Base-by-base conservation (phyloP, 2,329 filamentous ascomycete genomes). In the Sporothrix schenckii region DNA sequence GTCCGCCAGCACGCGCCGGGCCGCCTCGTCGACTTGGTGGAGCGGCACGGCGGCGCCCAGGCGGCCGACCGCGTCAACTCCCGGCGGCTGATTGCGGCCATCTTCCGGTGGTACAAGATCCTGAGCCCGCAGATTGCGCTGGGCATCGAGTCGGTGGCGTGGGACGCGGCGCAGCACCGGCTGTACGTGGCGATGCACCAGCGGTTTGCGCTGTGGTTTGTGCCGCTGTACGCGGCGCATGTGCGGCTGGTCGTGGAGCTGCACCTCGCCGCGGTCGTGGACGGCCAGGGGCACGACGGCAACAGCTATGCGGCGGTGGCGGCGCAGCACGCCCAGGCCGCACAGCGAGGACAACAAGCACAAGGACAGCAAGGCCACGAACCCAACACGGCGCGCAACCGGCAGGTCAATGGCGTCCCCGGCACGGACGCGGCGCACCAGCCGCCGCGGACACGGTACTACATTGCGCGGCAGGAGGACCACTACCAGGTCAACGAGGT, bases 41-140 rank as follows among this genome's bases (percentile, higher is more conserved):
- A 47, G 34, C 39, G 41, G 39, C 58, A 47, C 39, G 39, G 47
- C 58, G 41, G 21, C 39, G 58, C 24, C 11, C 21, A 27, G n/a
- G 47, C 54, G 4, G 19, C 53, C 39, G 58, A 49, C 3, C 2
- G 4, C 0, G 69, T 87, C 30, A 87, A 89, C 73, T 94, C 91
- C 11, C 85, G 92, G 56, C 88, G 84, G 80, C 77, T 92, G 6
- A 84, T 96, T 21, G 81, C 86, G 63, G 84, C 85, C 74, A 89
- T 97, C 70, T 96, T 92, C 77, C 87, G 88, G 53, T 94, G 91
- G 91, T 94, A 96, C 80, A 92, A 93, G 76, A 91, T 94, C 73
- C 83, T 97, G 77, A 92, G 89, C 72, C 93, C 93, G 0, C 82
- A 83, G 21, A 91, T 95, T 74, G 84, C 89, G 56, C 80, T 94